Evolutionary conservation across 352 stramenopile species (phyloP).

Genomic region (Phytophthora fragariaefolia): DNA sequence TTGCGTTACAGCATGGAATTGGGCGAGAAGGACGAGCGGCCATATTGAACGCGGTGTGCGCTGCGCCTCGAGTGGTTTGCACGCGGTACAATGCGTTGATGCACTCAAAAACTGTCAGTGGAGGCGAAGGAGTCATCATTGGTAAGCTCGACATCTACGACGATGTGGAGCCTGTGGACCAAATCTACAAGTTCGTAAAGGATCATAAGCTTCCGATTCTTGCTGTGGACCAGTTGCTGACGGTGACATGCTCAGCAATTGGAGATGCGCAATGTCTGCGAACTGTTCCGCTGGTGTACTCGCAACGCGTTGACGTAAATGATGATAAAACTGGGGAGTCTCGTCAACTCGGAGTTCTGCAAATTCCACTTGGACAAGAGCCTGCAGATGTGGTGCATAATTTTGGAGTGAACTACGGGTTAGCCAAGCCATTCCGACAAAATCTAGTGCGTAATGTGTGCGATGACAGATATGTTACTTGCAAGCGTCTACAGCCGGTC

Average conservation of each 20-base stretch:
- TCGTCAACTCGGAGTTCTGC: conserved; percentile 48
- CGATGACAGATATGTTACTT: conserved; percentile 57
- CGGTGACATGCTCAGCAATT: conserved; percentile 44
- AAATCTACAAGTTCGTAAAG: conserved; percentile 74
- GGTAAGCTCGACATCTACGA: conserved; percentile 74
- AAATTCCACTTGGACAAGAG: conserved; percentile 60
- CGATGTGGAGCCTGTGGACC: conserved; percentile 65
- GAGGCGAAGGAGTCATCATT: conserved; percentile 33
- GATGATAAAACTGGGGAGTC: conserved; percentile 23
- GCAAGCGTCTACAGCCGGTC: conserved; percentile 47
- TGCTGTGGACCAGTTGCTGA: conserved; percentile 50
- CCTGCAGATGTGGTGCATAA: conserved; percentile 58
- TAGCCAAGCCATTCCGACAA: conserved; percentile 47
- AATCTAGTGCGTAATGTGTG: conserved; percentile 63
- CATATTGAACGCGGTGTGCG: conserved; percentile 59
- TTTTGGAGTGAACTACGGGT: conserved; percentile 46
- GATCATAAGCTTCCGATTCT: conserved; percentile 47
- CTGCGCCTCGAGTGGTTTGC: conserved; percentile 41
- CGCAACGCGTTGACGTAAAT: conserved; percentile 42
- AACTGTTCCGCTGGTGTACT: conserved; percentile 58
- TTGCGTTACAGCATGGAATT: conserved; percentile 46
- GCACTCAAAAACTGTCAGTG: conserved; percentile 52
- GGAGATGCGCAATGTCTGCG: conserved; percentile 43
- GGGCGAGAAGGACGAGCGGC: conserved; percentile 27
- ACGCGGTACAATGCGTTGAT: conserved; percentile 49